Base-by-base conservation (phyloP, 805 yeast genomes). In the Yueomyces sp. region DNA sequence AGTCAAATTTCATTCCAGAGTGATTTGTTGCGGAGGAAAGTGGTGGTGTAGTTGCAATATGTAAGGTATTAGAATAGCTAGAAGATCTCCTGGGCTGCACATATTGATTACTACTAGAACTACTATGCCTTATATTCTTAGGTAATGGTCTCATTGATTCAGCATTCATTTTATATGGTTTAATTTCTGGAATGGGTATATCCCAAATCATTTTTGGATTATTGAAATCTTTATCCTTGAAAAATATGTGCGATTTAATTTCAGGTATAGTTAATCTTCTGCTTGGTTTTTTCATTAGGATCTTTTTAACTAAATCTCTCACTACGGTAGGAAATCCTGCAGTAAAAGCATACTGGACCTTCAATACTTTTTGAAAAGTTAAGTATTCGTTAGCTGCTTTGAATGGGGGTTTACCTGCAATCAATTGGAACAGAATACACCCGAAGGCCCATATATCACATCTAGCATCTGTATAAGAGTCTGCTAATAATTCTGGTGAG, bases 381-480 rank as follows among this genome's bases (percentile, higher is more conserved):
- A 81, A 63, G 54, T 83, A 84, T 55, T 84, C 94, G 56, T 83
- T 84, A 0, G 86, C 72, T 2, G 88, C 94, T 55, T 82, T 83
- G 60, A 84, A 84, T 4, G 94, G 94, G 1, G 96, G 92, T 49
- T 73, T 75, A 0, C 96, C 96, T 47, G 94, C 94, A 28, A 88
- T 77, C 95, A 92, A 85, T 59, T 92, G 97, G 61, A 84, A 92
- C 0, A 92, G 62, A 5, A 92, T 90, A 59, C 97, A 87, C 1
- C 98, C 99, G 62, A 94, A 85, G 8, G 97, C 90, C 99, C 99
- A 92, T n/a, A 92, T 81, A 63, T 92, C 99, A 42, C 96, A 84
- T 1, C 96, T 87, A 52, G 78, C 80, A 1, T 96, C 96, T 0
- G 86, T 85, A 45, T 76, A 79, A 53, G 81, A 83, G 53, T 74